phyloP scores from a whole-genome alignment of 2,329 filamentous ascomycete species.

The Aotearoamyces nothofagi region DNA sequence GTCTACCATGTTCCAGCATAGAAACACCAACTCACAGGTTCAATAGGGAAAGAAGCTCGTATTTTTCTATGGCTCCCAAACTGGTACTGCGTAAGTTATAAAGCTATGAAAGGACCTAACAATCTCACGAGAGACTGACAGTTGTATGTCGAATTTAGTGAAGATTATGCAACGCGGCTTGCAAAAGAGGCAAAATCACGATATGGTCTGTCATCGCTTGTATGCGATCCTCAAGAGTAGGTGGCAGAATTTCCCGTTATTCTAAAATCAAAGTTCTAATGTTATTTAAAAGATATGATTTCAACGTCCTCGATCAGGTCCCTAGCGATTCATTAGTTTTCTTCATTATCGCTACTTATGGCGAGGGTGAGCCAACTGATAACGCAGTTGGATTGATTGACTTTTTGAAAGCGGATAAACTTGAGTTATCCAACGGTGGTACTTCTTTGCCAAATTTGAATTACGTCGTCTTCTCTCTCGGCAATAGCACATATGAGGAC shows the following conservation, averaged over 20 bases:
- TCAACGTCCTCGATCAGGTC: constrained; percentile 1
- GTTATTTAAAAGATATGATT: too few relatives aligned
- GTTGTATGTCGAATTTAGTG: too few relatives aligned
- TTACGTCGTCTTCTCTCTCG: constrained; percentile 23
- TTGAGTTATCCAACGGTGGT: constrained; percentile 2
- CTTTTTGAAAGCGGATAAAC: constrained; percentile 11
- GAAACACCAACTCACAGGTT: too few relatives aligned
- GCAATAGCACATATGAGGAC: constrained; percentile 23
- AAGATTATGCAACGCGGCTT: constrained; percentile 23
- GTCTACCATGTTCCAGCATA: too few relatives aligned
- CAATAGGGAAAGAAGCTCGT: too few relatives aligned
- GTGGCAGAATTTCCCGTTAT: not conserved
- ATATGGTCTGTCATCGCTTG: constrained; percentile 18
- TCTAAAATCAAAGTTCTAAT: too few relatives aligned
- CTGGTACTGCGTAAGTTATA: too few relatives aligned
- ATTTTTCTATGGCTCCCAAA: too few relatives aligned
- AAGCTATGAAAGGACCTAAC: too few relatives aligned
- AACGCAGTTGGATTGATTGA: constrained; percentile 20
- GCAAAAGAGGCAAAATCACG: constrained; percentile 22
- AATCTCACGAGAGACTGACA: too few relatives aligned
- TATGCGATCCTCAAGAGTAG: constrained; percentile 1
- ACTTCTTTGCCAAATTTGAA: constrained; percentile 14
- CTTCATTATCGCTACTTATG: constrained; percentile 23
- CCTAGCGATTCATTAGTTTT: too few relatives aligned
- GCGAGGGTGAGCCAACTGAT: constrained; percentile 25